phyloP scores from a whole-genome alignment of 805 yeast genomes.

The Schizosaccharomyces lindneri region DNA sequence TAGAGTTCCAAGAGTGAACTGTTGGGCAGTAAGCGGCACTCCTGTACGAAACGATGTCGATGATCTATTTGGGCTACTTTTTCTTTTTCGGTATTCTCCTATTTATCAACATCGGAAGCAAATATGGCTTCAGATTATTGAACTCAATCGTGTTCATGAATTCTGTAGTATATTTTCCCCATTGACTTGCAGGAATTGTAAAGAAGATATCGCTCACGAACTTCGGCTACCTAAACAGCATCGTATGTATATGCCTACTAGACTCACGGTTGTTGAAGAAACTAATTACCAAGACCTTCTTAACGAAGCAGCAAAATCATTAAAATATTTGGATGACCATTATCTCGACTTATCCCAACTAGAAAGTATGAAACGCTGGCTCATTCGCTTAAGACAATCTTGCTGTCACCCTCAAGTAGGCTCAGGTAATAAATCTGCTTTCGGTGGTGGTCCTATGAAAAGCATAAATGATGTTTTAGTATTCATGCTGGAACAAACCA shows the following conservation, averaged over 20 bases:
- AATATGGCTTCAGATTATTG: conserved; percentile 10
- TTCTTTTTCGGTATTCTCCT: conserved; percentile 44
- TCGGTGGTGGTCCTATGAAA: conserved; percentile 15
- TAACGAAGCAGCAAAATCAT: conserved; percentile 6
- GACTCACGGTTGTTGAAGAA: conserved; percentile 63
- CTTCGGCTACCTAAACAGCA: conserved; percentile 57
- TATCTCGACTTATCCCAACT: conserved; percentile 2
- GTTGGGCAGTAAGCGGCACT: conserved; percentile 96
- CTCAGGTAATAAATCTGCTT: conserved; percentile 10
- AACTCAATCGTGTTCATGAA: conserved; percentile 11
- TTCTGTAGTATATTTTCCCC: conserved; percentile 27
- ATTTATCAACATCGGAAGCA: conserved; percentile 18
- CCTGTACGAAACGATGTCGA: conserved; percentile 44
- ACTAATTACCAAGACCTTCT: conserved; percentile 40
- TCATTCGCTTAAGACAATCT: conserved; percentile 41
- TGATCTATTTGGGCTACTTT: conserved; percentile 48
- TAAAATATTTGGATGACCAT: conserved; percentile 4
- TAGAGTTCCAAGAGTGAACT: conserved; percentile 57
- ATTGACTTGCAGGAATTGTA: conserved; percentile 56
- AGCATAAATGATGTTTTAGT: conserved; percentile 45
- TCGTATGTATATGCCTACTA: conserved; percentile 40
- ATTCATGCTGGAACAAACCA: conserved; percentile 37
- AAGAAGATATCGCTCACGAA: conserved; percentile 55
- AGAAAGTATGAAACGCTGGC: conserved; percentile 31
- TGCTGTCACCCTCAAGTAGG: conserved; percentile 49